These are phyloP conservation scores for Diaporthe batatas DNA, from an alignment of 2,329 filamentous ascomycete genomes.

Conservation along the genomic window DNA sequence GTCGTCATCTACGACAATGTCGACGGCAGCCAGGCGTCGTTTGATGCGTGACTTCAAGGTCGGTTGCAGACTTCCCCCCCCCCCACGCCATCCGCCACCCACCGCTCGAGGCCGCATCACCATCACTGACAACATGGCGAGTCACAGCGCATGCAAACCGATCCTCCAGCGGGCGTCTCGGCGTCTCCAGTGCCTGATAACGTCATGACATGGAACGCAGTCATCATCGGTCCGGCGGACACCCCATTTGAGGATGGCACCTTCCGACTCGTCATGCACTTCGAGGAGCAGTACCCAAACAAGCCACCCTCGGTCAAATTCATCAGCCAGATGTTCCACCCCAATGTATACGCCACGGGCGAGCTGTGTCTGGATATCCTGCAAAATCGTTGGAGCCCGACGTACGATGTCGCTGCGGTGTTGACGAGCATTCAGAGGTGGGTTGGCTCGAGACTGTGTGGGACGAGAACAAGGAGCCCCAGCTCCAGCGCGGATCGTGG, in stretches of 20 bases:
- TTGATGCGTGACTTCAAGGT: constrained; percentile 99
- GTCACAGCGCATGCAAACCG: constrained; percentile 94
- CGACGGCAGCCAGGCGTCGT: constrained; percentile 92
- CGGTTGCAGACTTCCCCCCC: constrained; percentile 36
- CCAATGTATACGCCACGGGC: constrained; percentile 97
- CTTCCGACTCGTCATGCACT: constrained; percentile 98
- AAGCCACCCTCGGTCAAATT: constrained; percentile 98
- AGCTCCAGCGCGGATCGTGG: constrained; percentile 48
- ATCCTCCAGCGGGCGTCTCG: constrained; percentile 95
- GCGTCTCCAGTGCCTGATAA: constrained; percentile 96
- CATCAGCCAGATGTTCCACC: constrained; percentile 99
- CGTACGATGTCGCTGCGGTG: constrained; percentile 97
- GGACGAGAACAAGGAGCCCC: constrained; percentile 1
- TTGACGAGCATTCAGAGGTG: constrained; percentile 98
- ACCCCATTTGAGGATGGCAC: constrained; percentile 99
- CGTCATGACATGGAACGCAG: constrained; percentile 99
- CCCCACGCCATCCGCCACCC: constrained; percentile 31
- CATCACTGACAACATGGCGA: constrained; percentile 41
- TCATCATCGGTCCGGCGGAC: constrained; percentile 96
- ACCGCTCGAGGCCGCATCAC: constrained; percentile 25
- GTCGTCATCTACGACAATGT: constrained; percentile 62
- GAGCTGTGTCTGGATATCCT: constrained; percentile 97
- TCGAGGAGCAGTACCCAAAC: constrained; percentile 98
- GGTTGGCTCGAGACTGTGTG: constrained; percentile 18
- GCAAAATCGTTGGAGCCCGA: constrained; percentile 98